Base-by-base conservation (phyloP, 2,329 filamentous ascomycete genomes). In the Neophaeococcomyces aloes region DNA sequence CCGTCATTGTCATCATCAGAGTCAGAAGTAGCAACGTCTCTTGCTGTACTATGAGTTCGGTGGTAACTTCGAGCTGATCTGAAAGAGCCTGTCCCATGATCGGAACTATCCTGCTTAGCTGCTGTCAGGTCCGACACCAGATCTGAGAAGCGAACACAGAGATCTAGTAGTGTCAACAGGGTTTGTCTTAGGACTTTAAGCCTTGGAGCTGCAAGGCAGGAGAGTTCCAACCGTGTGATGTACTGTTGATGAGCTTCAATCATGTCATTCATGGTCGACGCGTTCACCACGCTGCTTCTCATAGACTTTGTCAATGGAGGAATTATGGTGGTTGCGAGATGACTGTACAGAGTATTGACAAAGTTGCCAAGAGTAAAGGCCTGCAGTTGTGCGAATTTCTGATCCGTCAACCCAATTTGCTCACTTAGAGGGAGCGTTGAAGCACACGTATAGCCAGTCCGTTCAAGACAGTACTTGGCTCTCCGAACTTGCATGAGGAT, bases 191-290 rank as follows among this genome's bases (percentile, higher is more conserved):
- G 83, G 0, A 83, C 80, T 13, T 71, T 69, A 3, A 94, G 64
- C 42, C 79, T 81, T 13, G 70, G 65, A 0, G 81, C 78, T 0
- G 93, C 72, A 18, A 91, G 74, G 7, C 83, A 77, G 50, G 86
- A 79, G 25, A 78, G 74, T 44, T 79, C 67, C 8, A 91, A 65
- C 2, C 71, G 71, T 34, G 69, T 70, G 34, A 83, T 65, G 55
- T 82, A 89, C 0, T 61, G 59, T 3, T 74, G 64, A 58, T 94
- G 87, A 1, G 79, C 71, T 1, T 64, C 63, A 19, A 87, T 79
- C 84, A 95, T 93, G 19, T 74, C 74, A 57, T 95, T 86, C 7
- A 95, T 77, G 52, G 89, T 86, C 19, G 73, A 69, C 0, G 85
- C 78, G 4, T 66, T 64, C 11, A 64, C 61, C 40, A 95, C 70